Conservation (phyloP, 495 filamentous ascomycete species). For the Aspergillus affinis region DNA sequence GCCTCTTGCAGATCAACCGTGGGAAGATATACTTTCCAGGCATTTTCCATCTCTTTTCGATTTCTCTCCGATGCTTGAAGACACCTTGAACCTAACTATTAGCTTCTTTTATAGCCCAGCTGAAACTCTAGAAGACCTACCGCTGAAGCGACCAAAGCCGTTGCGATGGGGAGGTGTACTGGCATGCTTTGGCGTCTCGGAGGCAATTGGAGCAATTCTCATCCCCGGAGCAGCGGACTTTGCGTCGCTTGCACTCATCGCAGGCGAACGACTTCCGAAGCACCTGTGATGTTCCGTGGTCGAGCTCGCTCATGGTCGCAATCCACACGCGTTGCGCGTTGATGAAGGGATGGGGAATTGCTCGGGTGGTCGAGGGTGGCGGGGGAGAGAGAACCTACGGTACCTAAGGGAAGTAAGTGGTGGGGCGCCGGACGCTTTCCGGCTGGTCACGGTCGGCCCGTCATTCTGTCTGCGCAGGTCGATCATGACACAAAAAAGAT, state of each 20-base stretch:
- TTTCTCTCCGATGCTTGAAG: constrained; percentile 16
- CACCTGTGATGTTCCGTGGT: background rate
- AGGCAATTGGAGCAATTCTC: constrained; percentile 21
- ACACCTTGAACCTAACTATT: constrained; percentile 8
- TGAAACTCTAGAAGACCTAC: background rate
- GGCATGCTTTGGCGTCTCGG: constrained; percentile 20
- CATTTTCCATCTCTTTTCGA: constrained; percentile 15
- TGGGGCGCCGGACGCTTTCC: too few relatives aligned
- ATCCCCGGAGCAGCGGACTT: constrained; percentile 24
- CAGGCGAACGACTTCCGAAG: constrained; percentile 24
- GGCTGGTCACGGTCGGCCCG: too few relatives aligned
- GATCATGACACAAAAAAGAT: too few relatives aligned
- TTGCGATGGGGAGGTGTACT: constrained; percentile 21
- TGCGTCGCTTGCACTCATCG: constrained; percentile 24
- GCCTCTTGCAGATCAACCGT: constrained; percentile 22
- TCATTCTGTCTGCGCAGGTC: too few relatives aligned
- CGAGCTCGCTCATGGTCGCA: constrained; percentile 1
- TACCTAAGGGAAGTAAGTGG: too few relatives aligned
- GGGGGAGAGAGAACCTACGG: too few relatives aligned
- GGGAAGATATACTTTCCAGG: constrained; percentile 20
- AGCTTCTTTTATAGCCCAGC: background rate
- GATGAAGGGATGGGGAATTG: background rate
- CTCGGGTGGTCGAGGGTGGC: too few relatives aligned
- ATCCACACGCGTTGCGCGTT: too few relatives aligned
- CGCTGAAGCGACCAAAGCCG: constrained; percentile 17